Evolutionary conservation across 2,329 filamentous ascomycete genomes (phyloP).

Genomic region (Coniella vitis): DNA sequence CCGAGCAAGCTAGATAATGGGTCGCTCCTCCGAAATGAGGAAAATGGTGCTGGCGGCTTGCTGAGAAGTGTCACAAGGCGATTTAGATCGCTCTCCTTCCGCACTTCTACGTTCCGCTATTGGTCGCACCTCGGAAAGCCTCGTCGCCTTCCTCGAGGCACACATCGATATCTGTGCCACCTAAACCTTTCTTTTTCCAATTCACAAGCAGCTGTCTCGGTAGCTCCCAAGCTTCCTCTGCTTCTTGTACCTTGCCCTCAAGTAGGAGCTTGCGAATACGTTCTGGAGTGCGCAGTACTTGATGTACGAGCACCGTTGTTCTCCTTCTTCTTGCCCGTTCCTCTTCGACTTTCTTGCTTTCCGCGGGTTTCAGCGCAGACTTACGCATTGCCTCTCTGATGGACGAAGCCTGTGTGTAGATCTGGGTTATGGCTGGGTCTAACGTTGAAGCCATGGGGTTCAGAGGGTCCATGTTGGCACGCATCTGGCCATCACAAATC

Average conservation of each 20-base stretch:
- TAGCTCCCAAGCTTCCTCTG: constrained; percentile 49
- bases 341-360: constrained; percentile 29
- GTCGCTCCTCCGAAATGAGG: not conserved
- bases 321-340: constrained; percentile 29
- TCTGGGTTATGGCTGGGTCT: constrained; percentile 66
- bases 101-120: not conserved
- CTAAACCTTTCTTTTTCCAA: constrained; percentile 50
- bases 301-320: constrained; percentile 51
- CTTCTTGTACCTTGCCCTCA: constrained; percentile 55
- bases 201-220: constrained; percentile 42
- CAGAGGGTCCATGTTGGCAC: constrained; percentile 71
- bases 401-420: constrained; percentile 55
- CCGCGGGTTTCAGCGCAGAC: constrained; percentile 40
- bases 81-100: not conserved
- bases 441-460: constrained; percentile 68
- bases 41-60: constrained; percentile 7
- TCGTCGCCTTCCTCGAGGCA: constrained; percentile 50
- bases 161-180: constrained; percentile 46
- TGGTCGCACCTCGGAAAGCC: constrained; percentile 28
- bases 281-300: constrained; percentile 55
- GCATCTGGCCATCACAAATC: constrained; percentile 46
- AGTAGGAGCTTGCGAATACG: constrained; percentile 50
- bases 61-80: too few relatives aligned
- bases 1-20: constrained; percentile 12
- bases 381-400: constrained; percentile 47